These are phyloP conservation scores for Tremella yokohamensis DNA, from an alignment of 768 basidiomycete species.

Conservation along the genomic window DNA sequence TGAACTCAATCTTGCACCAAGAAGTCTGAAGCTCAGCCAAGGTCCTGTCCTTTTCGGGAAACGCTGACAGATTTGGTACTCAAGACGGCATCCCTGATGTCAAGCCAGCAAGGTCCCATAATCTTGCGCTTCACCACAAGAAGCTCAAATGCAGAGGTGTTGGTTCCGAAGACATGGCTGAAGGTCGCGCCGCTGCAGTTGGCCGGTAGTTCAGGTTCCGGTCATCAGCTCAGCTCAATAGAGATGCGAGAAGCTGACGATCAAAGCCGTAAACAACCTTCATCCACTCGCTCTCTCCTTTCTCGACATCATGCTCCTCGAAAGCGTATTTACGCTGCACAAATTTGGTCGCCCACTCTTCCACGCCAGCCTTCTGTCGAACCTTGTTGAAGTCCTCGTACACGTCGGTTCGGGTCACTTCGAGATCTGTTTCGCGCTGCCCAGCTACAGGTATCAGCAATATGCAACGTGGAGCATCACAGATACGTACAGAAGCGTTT, in stretches of 20 bases:
- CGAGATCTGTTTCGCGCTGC: conserved; percentile 68
- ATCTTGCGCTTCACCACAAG: conserved; percentile 93
- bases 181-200: conserved; percentile 78
- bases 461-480: not conserved
- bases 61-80: conserved; percentile 72
- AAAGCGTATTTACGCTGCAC: conserved; percentile 91
- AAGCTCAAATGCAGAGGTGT: conserved; percentile 85
- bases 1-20: conserved; percentile 93
- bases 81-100: conserved; percentile 70
- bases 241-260: conserved; percentile 55
- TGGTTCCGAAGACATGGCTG: conserved; percentile 81
- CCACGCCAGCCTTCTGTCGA: conserved; percentile 67
- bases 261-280: conserved; percentile 90
- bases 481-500: conserved; percentile 56
- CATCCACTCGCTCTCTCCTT: conserved; percentile 75
- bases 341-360: conserved; percentile 73
- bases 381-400: conserved; percentile 78
- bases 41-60: not conserved
- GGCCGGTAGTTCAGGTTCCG: conserved; percentile 71
- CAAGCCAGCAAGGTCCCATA: conserved; percentile 98
- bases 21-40: conserved; percentile 64
- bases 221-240: not conserved
- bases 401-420: conserved; percentile 68
- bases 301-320: conserved; percentile 74
- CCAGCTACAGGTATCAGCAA: conserved; percentile 52